These are phyloP conservation scores for Daedaleopsis sinensis DNA, from an alignment of 768 basidiomycete genomes.

Conservation along the genomic window DNA sequence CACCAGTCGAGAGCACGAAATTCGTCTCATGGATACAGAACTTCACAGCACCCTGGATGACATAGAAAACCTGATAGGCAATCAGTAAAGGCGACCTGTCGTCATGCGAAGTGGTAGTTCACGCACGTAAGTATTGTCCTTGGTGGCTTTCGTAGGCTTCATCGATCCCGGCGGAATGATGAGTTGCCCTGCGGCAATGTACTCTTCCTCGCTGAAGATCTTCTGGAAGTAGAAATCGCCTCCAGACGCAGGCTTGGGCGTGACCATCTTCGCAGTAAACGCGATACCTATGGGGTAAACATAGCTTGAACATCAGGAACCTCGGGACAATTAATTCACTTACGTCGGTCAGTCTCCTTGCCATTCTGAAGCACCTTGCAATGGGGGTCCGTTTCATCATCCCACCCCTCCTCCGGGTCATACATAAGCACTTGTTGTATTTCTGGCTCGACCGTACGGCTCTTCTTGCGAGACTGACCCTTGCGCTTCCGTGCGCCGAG, in stretches of 20 bases:
- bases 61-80: conserved; percentile 65
- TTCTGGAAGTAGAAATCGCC: conserved; percentile 86
- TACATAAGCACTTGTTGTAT: conserved; percentile 22
- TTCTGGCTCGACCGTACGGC: conserved; percentile 50
- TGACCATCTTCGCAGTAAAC: conserved; percentile 70
- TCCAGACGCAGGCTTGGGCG: conserved; percentile 60
- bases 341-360: conserved; percentile 71
- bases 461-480: conserved; percentile 41
- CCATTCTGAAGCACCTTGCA: conserved; percentile 64
- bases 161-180: conserved; percentile 75
- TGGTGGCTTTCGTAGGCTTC: conserved; percentile 87
- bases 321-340: conserved; percentile 34
- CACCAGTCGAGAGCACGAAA: conserved; percentile 79
- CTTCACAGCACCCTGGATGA: conserved; percentile 87
- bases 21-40: conserved; percentile 81
- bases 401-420: conserved; percentile 75
- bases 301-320: neutral
- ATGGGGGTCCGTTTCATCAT: conserved; percentile 68
- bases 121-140: conserved; percentile 92
- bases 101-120: neutral
- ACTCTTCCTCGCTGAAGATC: conserved; percentile 88
- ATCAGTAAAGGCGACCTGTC: neutral
- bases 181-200: conserved; percentile 89
- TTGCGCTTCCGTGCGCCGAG: conserved; percentile 44
- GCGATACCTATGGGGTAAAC: conserved; percentile 63